phyloP scores from a whole-genome alignment of 1,284 basidiomycete species.

The Apiotrichum gracile region DNA sequence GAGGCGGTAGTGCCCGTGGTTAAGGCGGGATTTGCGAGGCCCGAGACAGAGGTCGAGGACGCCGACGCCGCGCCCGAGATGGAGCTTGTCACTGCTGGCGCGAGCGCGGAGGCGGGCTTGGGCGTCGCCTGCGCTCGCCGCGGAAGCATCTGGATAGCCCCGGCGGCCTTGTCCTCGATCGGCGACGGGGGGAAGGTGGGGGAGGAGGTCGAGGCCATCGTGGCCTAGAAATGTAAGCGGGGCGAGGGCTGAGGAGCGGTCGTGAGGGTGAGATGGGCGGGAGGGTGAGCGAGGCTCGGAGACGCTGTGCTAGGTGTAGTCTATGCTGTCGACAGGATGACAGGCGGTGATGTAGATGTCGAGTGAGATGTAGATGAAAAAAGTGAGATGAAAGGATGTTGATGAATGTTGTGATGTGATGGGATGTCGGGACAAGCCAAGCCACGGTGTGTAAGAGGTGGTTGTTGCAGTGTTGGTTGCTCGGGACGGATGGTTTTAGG shows the following conservation, averaged over 20 bases:
- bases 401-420: neutral
- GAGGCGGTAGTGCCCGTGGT: slow-evolving; percentile 16
- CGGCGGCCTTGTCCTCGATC: slow-evolving; percentile 1
- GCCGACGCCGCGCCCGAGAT: neutral
- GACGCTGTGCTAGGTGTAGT: neutral
- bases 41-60: slow-evolving; percentile 4
- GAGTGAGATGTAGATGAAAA: neutral
- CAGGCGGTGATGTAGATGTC: neutral
- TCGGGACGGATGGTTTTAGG: too few relatives aligned
- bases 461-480: neutral
- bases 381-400: too few relatives aligned
- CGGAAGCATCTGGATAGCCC: neutral
- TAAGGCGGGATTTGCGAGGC: slow-evolving; percentile 8
- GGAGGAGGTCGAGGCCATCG: neutral
- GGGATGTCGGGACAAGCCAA: neutral
- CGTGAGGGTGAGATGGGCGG: neutral
- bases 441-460: neutral
- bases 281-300: neutral
- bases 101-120: neutral
- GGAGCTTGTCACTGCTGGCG: neutral
- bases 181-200: neutral
- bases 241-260: neutral
- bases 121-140: neutral
- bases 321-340: neutral
- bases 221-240: neutral